Evolutionary conservation across 1,284 basidiomycete genomes (phyloP).

Genomic region (Coriolopsis trogii): DNA sequence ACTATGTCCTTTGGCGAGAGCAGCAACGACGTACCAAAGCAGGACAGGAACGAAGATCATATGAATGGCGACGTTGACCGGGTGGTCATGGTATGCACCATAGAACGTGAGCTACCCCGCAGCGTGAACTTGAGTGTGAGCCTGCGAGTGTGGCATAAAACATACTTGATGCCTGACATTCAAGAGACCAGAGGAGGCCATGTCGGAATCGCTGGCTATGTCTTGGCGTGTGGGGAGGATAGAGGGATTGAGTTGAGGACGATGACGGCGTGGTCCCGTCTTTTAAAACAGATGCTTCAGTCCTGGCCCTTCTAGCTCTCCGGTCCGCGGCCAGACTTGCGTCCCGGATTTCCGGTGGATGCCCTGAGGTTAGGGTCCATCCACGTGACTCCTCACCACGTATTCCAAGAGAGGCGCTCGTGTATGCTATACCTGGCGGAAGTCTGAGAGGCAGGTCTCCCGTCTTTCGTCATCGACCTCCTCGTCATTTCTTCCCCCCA

Average conservation of each 20-base stretch:
- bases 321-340: background rate
- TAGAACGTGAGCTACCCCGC: constrained; percentile 79
- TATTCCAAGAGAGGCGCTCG: constrained; percentile 13
- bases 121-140: background rate
- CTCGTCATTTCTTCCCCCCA: background rate
- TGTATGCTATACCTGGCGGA: constrained; percentile 12
- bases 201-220: constrained; percentile 32
- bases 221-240: background rate
- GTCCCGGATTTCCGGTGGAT: background rate
- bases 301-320: background rate
- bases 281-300: background rate
- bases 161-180: constrained; percentile 62
- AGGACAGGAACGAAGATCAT: constrained; percentile 82
- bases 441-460: background rate
- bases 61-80: constrained; percentile 80
- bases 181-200: constrained; percentile 47
- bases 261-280: background rate
- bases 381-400: constrained; percentile 24
- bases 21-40: constrained; percentile 74
- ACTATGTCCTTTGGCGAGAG: constrained; percentile 25
- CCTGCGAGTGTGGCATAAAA: background rate
- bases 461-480: background rate
- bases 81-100: constrained; percentile 85
- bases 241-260: background rate
- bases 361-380: background rate